Base-by-base conservation (phyloP, 179 eudicot genomes). In the Sideroxylon spinosum region DNA sequence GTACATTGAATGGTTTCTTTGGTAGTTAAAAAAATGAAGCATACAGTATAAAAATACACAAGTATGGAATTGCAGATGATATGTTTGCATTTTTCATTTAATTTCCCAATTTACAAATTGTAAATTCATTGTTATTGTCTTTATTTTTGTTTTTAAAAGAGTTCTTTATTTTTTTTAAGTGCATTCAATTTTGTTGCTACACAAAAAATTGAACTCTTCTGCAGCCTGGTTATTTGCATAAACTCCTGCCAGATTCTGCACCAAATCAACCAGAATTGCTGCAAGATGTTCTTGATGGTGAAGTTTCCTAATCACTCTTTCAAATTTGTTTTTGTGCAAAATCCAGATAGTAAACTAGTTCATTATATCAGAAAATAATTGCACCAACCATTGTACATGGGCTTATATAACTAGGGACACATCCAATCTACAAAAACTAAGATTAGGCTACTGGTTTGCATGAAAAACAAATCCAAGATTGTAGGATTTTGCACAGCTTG, bases 151-250 rank as follows among this genome's bases (percentile, higher is more conserved):
- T 29, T 44, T 25, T 0, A 17, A 59, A 56, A n/a, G 65, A 53
- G 46, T n/a, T 62, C 26, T 64, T 52, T 65, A 52, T 11, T 73
- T 4, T 62, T 50, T 63, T 28, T 19, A 59, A 16, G 23, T 23
- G 10, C 72, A 74, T 32, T 37, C 23, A 50, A 67, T 17, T 61
- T 73, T 20, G 25, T 76, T 13, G 48, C 32, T 69, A 56, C 3
- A 46, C 32, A 16, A n/a, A 79, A 26, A 32, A 57, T 76, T 32
- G 37, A n/a, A 57, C 28, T 32, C 11, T 12, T 74, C 26, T 84
- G 84, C 88, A 95, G 98, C 99, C 99, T 79, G 98, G 98, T 66
- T 93, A 95, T 86, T 90, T 95, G 59, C 87, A 85, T 22, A 82
- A 89, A 68, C 94, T 93, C 72, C 57, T 95, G 73, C 99, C 99